Percentiles rank a stretch among this genome's conserved stretches.
phyloP scores from a whole-genome alignment of 2,329 filamentous ascomycete species.

The Colletotrichum sansevieriae region DNA sequence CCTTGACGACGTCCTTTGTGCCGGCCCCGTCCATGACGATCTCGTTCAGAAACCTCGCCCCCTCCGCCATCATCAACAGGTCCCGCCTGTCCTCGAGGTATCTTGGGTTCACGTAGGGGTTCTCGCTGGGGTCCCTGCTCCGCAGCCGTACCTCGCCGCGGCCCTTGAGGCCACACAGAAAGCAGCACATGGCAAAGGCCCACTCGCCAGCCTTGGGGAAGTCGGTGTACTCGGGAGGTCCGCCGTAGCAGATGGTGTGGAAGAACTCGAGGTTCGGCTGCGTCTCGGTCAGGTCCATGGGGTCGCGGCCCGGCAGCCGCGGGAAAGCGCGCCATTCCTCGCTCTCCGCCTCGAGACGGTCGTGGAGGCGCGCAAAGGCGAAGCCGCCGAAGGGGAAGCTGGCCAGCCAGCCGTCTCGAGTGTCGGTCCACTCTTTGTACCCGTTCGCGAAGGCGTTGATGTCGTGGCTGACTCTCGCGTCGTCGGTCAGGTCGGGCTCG shows the following conservation, averaged over 20 bases:
- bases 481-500: not conserved
- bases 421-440: not conserved
- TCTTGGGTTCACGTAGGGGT: not conserved
- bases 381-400: not conserved
- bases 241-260: not conserved
- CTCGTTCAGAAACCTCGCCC: not conserved
- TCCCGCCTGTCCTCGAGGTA: not conserved
- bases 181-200: not conserved
- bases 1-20: not conserved
- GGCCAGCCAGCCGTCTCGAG: not conserved
- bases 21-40: not conserved
- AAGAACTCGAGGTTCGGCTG: not conserved
- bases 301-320: not conserved
- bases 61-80: not conserved
- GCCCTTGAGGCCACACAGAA: not conserved
- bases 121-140: not conserved
- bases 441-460: not conserved
- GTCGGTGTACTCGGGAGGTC: not conserved
- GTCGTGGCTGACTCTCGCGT: not conserved
- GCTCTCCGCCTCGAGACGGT: not conserved
- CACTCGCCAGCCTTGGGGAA: not conserved
- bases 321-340: not conserved
- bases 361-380: not conserved
- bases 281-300: constrained; percentile 4
- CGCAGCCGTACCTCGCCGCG: not conserved